Percentiles rank a stretch among this genome's conserved stretches.
Conservation (phyloP, 2,329 filamentous ascomycete species). For the Metarhizium humberi region DNA sequence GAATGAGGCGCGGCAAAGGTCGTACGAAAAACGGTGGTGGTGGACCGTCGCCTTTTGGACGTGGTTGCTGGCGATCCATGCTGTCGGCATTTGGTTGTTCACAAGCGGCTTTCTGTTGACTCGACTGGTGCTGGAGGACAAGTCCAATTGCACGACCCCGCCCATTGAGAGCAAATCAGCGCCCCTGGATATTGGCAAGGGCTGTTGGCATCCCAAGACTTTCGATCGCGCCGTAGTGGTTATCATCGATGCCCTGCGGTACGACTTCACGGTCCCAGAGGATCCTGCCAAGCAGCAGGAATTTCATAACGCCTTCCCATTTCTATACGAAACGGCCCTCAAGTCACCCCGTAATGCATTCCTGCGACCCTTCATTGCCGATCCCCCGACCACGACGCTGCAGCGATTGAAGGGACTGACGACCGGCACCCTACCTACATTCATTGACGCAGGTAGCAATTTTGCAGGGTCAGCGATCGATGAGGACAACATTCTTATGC, state of each 20-base stretch:
- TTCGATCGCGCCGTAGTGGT: conserved; percentile 89
- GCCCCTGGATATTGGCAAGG: conserved; percentile 41
- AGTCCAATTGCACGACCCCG: conserved; percentile 58
- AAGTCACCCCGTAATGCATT: conserved; percentile 74
- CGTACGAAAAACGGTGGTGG: conserved; percentile 43
- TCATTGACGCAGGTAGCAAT: conserved; percentile 87
- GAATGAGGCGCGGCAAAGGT: conserved; percentile 36
- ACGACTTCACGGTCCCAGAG: conserved; percentile 86
- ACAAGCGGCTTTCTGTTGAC: conserved; percentile 92
- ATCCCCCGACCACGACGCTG: conserved; percentile 87
- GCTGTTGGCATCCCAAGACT: conserved; percentile 93
- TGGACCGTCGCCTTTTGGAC: conserved; percentile 60
- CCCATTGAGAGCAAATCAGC: conserved; percentile 47
- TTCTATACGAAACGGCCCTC: conserved; percentile 75
- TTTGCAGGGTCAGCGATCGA: conserved; percentile 94
- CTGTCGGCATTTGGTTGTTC: conserved; percentile 79
- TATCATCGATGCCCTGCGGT: conserved; percentile 85
- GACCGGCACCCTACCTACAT: conserved; percentile 89
- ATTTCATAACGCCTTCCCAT: conserved; percentile 82
- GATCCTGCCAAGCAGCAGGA: conserved; percentile 29
- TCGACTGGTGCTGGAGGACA: conserved; percentile 67
- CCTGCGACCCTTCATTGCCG: conserved; percentile 88
- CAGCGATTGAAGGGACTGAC: conserved; percentile 90
- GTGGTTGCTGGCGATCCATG: conserved; percentile 65
- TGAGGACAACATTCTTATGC: conserved; percentile 69